These are phyloP conservation scores for Ophioceras dolichostomum DNA, from an alignment of 2,329 filamentous ascomycete species.

Conservation along the genomic window DNA sequence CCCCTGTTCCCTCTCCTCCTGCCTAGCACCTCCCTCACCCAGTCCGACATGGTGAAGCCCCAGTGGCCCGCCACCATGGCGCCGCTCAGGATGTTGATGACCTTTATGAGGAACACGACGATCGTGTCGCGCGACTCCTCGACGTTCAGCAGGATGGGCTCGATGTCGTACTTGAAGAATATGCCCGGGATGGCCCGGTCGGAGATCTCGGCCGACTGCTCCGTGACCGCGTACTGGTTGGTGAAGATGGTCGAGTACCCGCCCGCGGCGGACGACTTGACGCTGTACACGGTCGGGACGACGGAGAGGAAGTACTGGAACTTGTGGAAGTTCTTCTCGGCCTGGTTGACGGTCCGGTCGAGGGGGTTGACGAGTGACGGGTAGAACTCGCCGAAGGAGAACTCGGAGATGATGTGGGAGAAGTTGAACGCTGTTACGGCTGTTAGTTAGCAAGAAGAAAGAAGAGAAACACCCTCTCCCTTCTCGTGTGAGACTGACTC, in stretches of 20 bases:
- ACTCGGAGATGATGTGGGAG: conserved; percentile 88
- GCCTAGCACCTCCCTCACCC: conserved; percentile 47
- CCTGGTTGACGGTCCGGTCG: conserved; percentile 74
- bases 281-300: conserved; percentile 86
- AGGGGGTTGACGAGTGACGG: conserved; percentile 88
- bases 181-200: conserved; percentile 73
- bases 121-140: conserved; percentile 70
- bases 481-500: too few relatives aligned
- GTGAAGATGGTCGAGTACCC: conserved; percentile 60
- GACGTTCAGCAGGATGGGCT: conserved; percentile 81
- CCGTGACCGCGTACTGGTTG: conserved; percentile 96
- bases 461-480: too few relatives aligned
- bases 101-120: conserved; percentile 61
- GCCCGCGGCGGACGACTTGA: conserved; percentile 27
- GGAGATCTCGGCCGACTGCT: conserved; percentile 61
- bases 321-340: conserved; percentile 74
- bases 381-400: conserved; percentile 96
- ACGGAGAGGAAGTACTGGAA: conserved; percentile 97
- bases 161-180: conserved; percentile 98
- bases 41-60: conserved; percentile 77
- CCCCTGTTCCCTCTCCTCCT: conserved; percentile 31
- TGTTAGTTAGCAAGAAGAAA: neutral
- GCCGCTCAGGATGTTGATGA: conserved; percentile 84
- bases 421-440: conserved; percentile 76
- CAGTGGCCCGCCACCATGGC: conserved; percentile 90